Evolutionary conservation across 768 basidiomycete species (phyloP).

Genomic region (Pulveroboletus sp.): DNA sequence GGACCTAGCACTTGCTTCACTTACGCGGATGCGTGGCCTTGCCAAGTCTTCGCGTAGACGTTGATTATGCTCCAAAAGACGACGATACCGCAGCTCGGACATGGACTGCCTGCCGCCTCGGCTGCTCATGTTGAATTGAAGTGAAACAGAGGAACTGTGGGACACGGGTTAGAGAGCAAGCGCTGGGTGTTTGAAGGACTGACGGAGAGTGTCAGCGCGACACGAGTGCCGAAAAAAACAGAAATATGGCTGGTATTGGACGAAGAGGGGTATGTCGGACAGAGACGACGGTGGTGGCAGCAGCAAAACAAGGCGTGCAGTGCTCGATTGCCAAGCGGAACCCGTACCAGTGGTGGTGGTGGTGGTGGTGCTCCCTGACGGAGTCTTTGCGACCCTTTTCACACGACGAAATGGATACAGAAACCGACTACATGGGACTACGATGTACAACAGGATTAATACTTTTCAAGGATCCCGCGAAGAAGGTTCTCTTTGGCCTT

Average conservation of each 20-base stretch:
- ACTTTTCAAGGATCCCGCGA: slow-evolving; percentile 33
- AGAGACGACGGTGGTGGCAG: slow-evolving; percentile 9
- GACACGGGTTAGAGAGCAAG: neutral
- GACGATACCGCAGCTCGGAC: slow-evolving; percentile 80
- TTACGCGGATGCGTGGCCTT: slow-evolving; percentile 67
- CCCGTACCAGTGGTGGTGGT: too few species aligned
- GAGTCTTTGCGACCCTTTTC: slow-evolving; percentile 14
- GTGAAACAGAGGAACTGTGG: neutral
- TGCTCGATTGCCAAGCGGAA: too few species aligned
- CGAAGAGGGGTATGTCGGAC: slow-evolving; percentile 5
- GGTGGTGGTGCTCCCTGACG: neutral
- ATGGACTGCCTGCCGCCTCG: slow-evolving; percentile 69
- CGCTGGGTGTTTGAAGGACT: neutral
- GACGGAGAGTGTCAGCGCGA: neutral
- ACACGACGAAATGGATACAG: slow-evolving; percentile 18
- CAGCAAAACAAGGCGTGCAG: slow-evolving; percentile 6
- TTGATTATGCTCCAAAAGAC: slow-evolving; percentile 73
- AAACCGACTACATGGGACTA: slow-evolving; percentile 6
- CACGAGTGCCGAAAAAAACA: neutral
- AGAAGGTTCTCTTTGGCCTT: slow-evolving; percentile 34
- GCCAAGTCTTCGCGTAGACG: slow-evolving; percentile 70
- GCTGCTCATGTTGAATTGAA: slow-evolving; percentile 47
- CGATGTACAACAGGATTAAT: slow-evolving; percentile 17
- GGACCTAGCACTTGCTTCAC: slow-evolving; percentile 68
- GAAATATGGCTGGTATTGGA: neutral